Base-by-base conservation (phyloP, 1,284 basidiomycete genomes). In the Cerrena zonata region DNA sequence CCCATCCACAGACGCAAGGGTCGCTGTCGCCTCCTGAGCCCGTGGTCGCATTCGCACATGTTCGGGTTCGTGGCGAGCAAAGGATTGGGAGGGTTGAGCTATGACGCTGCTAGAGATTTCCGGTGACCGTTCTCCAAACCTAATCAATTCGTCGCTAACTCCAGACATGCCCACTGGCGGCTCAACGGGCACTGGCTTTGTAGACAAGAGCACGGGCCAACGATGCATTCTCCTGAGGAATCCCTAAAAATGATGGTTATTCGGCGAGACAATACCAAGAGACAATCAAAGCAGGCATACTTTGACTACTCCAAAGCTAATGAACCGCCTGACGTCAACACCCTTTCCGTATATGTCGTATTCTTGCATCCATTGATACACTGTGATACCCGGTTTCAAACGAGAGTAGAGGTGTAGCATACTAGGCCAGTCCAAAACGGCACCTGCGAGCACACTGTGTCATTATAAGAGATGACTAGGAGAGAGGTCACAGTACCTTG, bases 281-380 rank as follows among this genome's bases (percentile, higher is more conserved):
- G n/a, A n/a, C n/a, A n/a, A n/a, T n/a, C n/a, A n/a, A n/a, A n/a
- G n/a, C n/a, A 49, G 46, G 15, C 26, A 45, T 61, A 82, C 87
- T 71, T 99, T 99, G 70, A 99, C 96, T n/a, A 97, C 89, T 12
- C 95, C 96, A 63, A 99, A 99, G 56, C 89, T 93, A n/a, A 94
- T 86, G 66, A 99, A 96, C 13, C 96, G 81, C 4, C 95, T 80
- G 5, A 92, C 81, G 65, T 99, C 96, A 50, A 99, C 87, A 1
- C 89, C 90, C 18, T 87, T 69, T 5, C 75, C 71, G 45, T 84
- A 75, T 2, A 93, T 80, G 24, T 85, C 74, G 61, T 92, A 77
- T 39, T 77, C 76, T 57, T 92, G 84, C 73, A 93, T 90, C 95
- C 96, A 99, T 47, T 92, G 84, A 42, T 83, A 79, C 2, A 99